These are phyloP conservation scores for Pythium scleroteichum DNA, from an alignment of 352 stramenopile species.

Conservation along the genomic window DNA sequence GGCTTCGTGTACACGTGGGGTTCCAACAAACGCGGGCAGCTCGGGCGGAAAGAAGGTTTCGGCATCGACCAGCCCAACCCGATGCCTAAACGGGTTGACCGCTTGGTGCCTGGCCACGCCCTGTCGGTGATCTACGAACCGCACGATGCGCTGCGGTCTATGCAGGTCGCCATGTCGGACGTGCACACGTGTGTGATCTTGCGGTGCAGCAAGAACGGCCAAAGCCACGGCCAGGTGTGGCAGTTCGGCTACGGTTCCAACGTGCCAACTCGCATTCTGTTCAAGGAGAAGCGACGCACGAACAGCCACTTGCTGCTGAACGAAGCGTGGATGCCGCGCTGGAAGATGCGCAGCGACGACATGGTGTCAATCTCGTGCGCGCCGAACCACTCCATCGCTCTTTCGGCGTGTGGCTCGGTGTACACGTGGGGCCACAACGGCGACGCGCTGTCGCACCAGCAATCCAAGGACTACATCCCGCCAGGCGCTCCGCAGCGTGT, in stretches of 20 bases:
- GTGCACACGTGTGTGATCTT: conserved; percentile 74
- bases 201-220: conserved; percentile 51
- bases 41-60: conserved; percentile 76
- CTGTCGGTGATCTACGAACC: conserved; percentile 65
- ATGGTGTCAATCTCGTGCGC: conserved; percentile 77
- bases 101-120: conserved; percentile 48
- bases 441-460: conserved; percentile 57
- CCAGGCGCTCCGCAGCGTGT: conserved; percentile 54
- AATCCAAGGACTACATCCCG: conserved; percentile 24
- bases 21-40: conserved; percentile 77
- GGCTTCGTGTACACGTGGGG: conserved; percentile 76
- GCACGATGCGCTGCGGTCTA: conserved; percentile 41
- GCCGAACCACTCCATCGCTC: conserved; percentile 77
- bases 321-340: conserved; percentile 62
- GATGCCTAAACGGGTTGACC: conserved; percentile 59
- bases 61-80: conserved; percentile 64
- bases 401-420: conserved; percentile 59
- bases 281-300: conserved; percentile 41
- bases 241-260: conserved; percentile 78
- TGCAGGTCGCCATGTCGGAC: conserved; percentile 70
- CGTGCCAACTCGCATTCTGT: conserved; percentile 65
- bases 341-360: conserved; percentile 48
- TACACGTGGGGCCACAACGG: conserved; percentile 80
- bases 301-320: conserved; percentile 38
- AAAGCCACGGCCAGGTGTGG: conserved; percentile 69